Conservation (phyloP, 2,329 filamentous ascomycete species). For the Dactylellina cionopaga region DNA sequence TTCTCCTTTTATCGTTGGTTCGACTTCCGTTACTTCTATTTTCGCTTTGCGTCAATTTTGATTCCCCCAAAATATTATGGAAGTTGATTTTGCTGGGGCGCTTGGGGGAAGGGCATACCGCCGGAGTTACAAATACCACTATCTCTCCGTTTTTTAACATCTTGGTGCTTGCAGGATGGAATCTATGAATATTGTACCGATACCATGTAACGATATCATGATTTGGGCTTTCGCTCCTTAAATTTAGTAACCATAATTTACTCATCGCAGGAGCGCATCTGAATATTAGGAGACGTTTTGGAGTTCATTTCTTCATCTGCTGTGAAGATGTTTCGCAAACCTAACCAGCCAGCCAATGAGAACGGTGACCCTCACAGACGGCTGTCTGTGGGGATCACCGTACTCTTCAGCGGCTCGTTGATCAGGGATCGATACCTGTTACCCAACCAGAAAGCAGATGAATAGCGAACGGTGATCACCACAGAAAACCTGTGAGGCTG, state of each 20-base stretch:
- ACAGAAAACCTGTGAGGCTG: constrained; percentile 37
- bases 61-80: too few relatives aligned
- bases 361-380: constrained; percentile 51
- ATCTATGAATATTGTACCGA: constrained; percentile 1
- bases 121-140: too few relatives aligned
- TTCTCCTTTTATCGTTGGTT: too few relatives aligned
- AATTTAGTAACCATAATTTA: too few relatives aligned
- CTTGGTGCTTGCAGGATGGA: too few relatives aligned
- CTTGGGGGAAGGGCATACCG: too few relatives aligned
- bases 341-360: constrained; percentile 43
- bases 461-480: constrained; percentile 47
- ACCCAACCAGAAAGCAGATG: constrained; percentile 49
- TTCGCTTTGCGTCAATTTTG: too few relatives aligned
- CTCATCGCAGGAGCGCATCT: too few relatives aligned
- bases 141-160: too few relatives aligned
- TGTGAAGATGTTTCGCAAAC: background rate
- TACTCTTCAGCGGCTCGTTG: constrained; percentile 47
- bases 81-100: too few relatives aligned
- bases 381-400: constrained; percentile 52
- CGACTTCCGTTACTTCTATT: too few relatives aligned
- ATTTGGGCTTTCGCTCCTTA: constrained; percentile 5
- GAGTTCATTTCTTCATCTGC: background rate
- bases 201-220: constrained; percentile 5
- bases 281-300: too few relatives aligned
- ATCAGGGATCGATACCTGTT: background rate